Base-by-base conservation (phyloP, 768 basidiomycete genomes). In the Lyophyllum decastes region DNA sequence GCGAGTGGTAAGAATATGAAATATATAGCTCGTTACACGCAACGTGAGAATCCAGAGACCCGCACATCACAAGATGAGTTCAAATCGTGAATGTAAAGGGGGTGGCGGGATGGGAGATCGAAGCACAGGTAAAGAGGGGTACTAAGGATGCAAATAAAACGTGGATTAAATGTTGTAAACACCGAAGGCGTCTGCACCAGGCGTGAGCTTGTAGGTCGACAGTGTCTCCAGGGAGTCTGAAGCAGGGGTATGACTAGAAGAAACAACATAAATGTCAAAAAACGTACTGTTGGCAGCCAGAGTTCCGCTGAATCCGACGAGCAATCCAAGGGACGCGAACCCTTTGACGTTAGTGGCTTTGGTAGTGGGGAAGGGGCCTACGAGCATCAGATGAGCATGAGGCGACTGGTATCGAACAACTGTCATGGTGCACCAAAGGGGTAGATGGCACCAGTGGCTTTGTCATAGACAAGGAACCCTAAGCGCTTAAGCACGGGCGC, bases 231-330 rank as follows among this genome's bases (percentile, higher is more conserved):
- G 40, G n/a, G 17, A 5, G 17, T 41, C 40, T 41, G 40, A 41
- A 7, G 16, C n/a, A 19, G 4, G n/a, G 10, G 4, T 41, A 4
- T 7, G 16, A 16, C 40, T 41, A 16, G 16, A 19, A 5, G n/a
- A 5, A 5, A 5, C 16, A 41, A 16, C 17, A 12, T n/a, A 2
- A 19, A 4, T 2, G 4, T 3, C 5, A 10, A 41, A 41, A 4
- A 17, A 41, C n/a, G 8, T 41, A 60, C 58, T 38, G 24, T 50
- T 47, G 25, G 22, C 2, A 30, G 53, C 53, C 12, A 4, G 2
- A 2, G 53, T 45, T 26, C 54, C 52, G 24, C 58, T 49, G 26
- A 59, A 59, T 5, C 49, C 49, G 34, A 35, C 34, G 21, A 60
- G 40, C 25, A 51, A 47, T n/a, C 49, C 58, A n/a, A 59, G 54